A percentile compares a stretch with the other conserved stretches of the same genome.
Evolutionary conservation across 805 yeast genomes (phyloP).

Genomic region (Lachancea meyersii): DNA sequence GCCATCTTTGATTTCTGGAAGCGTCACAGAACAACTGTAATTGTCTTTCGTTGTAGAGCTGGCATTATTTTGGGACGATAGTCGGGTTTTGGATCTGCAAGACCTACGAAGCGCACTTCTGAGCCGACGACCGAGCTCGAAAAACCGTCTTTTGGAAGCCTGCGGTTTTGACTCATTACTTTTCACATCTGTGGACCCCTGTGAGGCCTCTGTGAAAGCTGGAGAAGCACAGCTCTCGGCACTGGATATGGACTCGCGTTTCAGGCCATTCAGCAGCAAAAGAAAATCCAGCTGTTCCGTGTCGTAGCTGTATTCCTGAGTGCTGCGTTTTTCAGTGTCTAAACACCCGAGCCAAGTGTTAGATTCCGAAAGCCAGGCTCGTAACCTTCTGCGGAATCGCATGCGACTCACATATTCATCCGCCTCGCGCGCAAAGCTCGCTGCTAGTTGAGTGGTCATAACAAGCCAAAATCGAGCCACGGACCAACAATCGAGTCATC

Average conservation of each 20-base stretch:
- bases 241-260: background rate
- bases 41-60: background rate
- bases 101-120: background rate
- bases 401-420: slow-evolving; percentile 6
- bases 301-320: slow-evolving; percentile 6
- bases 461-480: background rate
- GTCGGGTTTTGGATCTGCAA: background rate
- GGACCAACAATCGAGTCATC: background rate
- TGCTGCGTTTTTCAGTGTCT: background rate
- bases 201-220: background rate
- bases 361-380: slow-evolving; percentile 6
- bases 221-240: background rate
- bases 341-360: slow-evolving; percentile 1
- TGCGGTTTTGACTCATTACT: background rate
- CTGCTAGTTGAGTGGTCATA: slow-evolving; percentile 2
- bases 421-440: slow-evolving; percentile 5
- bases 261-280: slow-evolving; percentile 5
- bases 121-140: background rate
- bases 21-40: background rate
- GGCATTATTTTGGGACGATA: no score
- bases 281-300: slow-evolving; percentile 8
- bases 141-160: background rate
- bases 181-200: background rate
- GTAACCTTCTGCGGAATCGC: slow-evolving; percentile 1
- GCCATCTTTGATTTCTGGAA: background rate